Percentiles rank a stretch among this genome's conserved stretches.
These are phyloP conservation scores for Linnemannia hyalina DNA, from an alignment of 192 early-diverging fungal genomes.

Conservation along the genomic window DNA sequence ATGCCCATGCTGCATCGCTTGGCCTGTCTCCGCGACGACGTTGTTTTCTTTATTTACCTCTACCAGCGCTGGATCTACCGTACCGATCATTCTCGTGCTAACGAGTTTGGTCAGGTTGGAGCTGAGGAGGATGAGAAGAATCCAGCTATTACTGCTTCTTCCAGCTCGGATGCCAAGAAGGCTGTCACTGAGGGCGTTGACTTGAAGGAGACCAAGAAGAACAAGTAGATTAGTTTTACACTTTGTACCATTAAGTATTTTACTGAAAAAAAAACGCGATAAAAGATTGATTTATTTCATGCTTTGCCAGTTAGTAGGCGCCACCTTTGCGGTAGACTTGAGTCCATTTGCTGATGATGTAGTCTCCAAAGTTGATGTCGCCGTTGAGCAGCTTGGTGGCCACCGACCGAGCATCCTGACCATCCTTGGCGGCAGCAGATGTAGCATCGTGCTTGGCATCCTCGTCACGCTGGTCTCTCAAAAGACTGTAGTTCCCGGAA, in stretches of 20 bases:
- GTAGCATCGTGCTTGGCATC: not conserved
- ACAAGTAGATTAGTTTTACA: conserved; percentile 47
- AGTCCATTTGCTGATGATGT: conserved; percentile 55
- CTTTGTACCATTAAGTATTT: not conserved
- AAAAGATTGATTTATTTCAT: not conserved
- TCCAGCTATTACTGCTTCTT: not conserved
- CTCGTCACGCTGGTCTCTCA: conserved; percentile 42
- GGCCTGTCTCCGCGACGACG: conserved; percentile 89
- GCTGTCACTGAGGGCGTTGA: conserved; percentile 15
- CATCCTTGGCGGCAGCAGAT: not conserved
- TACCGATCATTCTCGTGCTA: conserved; percentile 84
- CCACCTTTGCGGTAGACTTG: conserved; percentile 53
- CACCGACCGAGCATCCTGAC: conserved; percentile 22
- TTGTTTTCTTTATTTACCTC: conserved; percentile 89
- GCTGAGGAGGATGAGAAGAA: conserved; percentile 54
- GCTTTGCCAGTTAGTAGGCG: conserved; percentile 10
- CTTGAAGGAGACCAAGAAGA: conserved; percentile 49
- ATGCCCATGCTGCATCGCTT: conserved; percentile 92
- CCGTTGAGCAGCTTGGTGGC: conserved; percentile 44
- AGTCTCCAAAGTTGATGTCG: conserved; percentile 54
- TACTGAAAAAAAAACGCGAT: not conserved
- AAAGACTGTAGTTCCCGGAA: conserved; percentile 42
- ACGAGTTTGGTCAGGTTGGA: conserved; percentile 90
- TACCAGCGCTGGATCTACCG: conserved; percentile 88
- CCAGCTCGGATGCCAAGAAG: conserved; percentile 4